Evolutionary conservation across 2,329 filamentous ascomycete genomes (phyloP).

Genomic region (Fusarium subtropicale): DNA sequence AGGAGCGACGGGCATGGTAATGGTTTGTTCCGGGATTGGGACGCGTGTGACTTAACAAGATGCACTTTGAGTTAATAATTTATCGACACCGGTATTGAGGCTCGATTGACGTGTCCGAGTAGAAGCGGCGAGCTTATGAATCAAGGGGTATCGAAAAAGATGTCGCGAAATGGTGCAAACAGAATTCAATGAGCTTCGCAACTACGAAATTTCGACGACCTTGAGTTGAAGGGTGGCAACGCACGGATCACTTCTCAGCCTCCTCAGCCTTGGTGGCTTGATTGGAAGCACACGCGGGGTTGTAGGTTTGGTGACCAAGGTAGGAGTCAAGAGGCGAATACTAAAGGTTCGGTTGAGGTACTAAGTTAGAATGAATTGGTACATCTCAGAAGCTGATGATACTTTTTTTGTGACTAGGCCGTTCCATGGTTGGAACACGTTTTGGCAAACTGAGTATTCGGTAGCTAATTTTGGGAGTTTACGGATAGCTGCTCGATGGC

Average conservation of each 20-base stretch:
- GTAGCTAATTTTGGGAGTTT: not conserved
- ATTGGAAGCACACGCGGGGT: not conserved
- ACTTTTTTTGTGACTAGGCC: no score
- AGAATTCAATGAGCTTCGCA: constrained; percentile 19
- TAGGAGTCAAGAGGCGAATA: not conserved
- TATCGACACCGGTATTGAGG: not conserved
- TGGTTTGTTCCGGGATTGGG: constrained; percentile 15
- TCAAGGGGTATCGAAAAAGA: not conserved
- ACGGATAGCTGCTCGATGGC: not conserved
- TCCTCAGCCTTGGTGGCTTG: constrained; percentile 41
- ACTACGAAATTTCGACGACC: constrained; percentile 18
- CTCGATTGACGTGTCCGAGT: not conserved
- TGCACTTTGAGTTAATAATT: not conserved
- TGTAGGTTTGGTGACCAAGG: not conserved
- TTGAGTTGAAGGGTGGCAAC: not conserved
- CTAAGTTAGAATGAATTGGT: not conserved
- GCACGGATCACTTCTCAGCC: constrained; percentile 38
- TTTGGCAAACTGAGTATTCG: not conserved
- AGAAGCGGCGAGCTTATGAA: not conserved
- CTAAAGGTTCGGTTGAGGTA: not conserved
- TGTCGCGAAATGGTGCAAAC: not conserved
- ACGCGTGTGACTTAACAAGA: not conserved
- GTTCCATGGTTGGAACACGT: not conserved
- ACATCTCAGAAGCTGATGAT: not conserved
- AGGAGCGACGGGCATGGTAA: constrained; percentile 48